Conservation (phyloP, 306 rosid species). For the Sechiopsis laciniata region DNA sequence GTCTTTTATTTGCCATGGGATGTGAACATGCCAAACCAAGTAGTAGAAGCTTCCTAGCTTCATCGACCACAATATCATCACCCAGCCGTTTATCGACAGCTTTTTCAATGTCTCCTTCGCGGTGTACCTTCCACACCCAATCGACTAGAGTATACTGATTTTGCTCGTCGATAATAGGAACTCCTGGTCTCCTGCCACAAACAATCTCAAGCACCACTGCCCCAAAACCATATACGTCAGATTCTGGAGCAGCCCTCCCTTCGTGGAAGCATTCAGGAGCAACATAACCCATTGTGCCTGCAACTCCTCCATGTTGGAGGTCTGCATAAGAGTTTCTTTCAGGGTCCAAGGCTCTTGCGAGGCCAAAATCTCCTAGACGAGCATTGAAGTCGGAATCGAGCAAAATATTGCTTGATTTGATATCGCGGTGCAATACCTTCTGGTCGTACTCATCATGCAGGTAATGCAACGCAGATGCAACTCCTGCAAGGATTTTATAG, state of each 20-base stretch:
- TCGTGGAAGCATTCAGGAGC: slow-evolving; percentile 57
- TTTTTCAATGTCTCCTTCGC: slow-evolving; percentile 32
- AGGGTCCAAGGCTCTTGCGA: slow-evolving; percentile 45
- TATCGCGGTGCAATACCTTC: slow-evolving; percentile 43
- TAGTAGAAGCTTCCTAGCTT: slow-evolving; percentile 38
- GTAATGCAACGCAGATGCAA: slow-evolving; percentile 45
- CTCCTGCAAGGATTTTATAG: slow-evolving; percentile 37
- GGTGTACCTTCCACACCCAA: slow-evolving; percentile 51
- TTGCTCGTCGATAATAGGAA: slow-evolving; percentile 16
- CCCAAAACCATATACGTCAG: slow-evolving; percentile 48
- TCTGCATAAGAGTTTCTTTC: slow-evolving; percentile 50
- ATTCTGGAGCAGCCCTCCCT: slow-evolving; percentile 45
- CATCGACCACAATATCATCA: slow-evolving; percentile 27
- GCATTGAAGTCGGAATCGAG: slow-evolving; percentile 40
- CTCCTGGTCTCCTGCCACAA: slow-evolving; percentile 35
- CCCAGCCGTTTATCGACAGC: slow-evolving; percentile 34
- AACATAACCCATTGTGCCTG: slow-evolving; percentile 51
- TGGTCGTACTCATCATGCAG: slow-evolving; percentile 42
- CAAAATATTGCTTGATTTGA: slow-evolving; percentile 43
- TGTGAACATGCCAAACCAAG: slow-evolving; percentile 49
- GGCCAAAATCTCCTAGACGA: slow-evolving; percentile 49
- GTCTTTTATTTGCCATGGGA: slow-evolving; percentile 37
- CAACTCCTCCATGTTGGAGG: slow-evolving; percentile 31
- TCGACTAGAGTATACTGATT: slow-evolving; percentile 31
- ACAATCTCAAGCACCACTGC: slow-evolving; percentile 49